phyloP scores from a whole-genome alignment of 2,329 filamentous ascomycete genomes.

The Apiospora phragmitis region DNA sequence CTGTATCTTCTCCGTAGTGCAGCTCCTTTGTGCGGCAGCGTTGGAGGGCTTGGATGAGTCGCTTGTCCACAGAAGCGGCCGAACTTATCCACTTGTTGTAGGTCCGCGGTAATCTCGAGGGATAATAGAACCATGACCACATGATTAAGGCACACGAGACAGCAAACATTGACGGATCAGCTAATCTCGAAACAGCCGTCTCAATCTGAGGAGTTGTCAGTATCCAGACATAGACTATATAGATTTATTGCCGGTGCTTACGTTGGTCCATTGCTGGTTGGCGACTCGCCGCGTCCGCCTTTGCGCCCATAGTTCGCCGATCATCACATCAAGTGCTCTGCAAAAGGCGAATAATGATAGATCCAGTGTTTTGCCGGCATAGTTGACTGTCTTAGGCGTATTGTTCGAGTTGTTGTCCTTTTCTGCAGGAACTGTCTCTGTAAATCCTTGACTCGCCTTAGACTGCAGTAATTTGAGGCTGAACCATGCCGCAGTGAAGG shows the following conservation, averaged over 20 bases:
- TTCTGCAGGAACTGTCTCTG: conserved; percentile 37
- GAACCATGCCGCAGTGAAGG: conserved; percentile 59
- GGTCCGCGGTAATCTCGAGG: conserved; percentile 66
- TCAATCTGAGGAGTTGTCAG: conserved; percentile 38
- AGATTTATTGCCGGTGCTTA: conserved; percentile 27
- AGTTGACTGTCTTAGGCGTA: conserved; percentile 23
- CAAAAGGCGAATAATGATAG: conserved; percentile 77
- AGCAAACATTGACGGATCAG: conserved; percentile 73
- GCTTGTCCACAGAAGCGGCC: conserved; percentile 72
- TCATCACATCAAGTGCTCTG: conserved; percentile 70
- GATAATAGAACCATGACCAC: conserved; percentile 86
- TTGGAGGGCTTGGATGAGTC: conserved; percentile 73
- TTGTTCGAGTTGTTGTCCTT: conserved; percentile 23
- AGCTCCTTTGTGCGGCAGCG: conserved; percentile 64
- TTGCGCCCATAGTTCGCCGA: conserved; percentile 65
- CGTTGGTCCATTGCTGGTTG: conserved; percentile 45
- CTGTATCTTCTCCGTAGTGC: conserved; percentile 72
- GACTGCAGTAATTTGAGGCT: conserved; percentile 59
- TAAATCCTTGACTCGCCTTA: conserved; percentile 47
- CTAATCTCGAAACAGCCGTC: conserved; percentile 40
- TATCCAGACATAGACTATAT: background rate
- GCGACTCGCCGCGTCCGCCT: conserved; percentile 46
- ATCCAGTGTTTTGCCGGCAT: conserved; percentile 75
- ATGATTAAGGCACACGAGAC: conserved; percentile 74
- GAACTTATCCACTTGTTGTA: conserved; percentile 84